Evolutionary conservation across 2,329 filamentous ascomycete species (phyloP), one percentile per base, ranked within the genome.

Genomic region (Dactylonectria estremocensis): DNA sequence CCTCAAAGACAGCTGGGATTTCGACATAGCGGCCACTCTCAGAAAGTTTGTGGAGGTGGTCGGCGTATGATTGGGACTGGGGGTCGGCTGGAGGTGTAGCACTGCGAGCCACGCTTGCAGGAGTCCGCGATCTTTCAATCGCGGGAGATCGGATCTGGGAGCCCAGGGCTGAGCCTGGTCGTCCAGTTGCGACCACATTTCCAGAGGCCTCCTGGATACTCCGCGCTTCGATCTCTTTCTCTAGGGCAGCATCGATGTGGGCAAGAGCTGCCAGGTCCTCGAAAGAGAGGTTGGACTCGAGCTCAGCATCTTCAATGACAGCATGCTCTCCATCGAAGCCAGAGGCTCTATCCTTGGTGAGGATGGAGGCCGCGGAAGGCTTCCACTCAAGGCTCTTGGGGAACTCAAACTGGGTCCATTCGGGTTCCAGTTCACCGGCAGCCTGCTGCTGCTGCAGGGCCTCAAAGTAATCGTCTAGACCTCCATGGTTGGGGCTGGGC

Each of bases 401-500:
- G 79, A 97, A 95, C 80, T 97, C 93, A 77, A 95, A 97, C 80
- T 97, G 94, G 49, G 92, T 92, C 94, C 94, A 97, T 79, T 98
- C 95, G 73, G 92, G 90, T 57, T 94, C 92, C 54, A 91, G 83
- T 43, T 89, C 88, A 20, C 87, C 84, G n/a, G 76, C 76, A 4
- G 77, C 92, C 79, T 95, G 91, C 71, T 91, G 89, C 80, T 93
- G 92, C 81, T 95, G 94, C 85, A 96, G 93, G 61, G 94, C 93
- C 80, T 96, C 94, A 77, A 95, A 97, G 83, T 97, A 98, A 75
- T 94, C 95, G 69, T 95, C 95, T 87, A 98, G 79, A 67, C 92
- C 93, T 70, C 88, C 88, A 83, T 92, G 88, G 65, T 79, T 79
- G 24, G 77, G 75, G 48, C 88, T 87, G 64, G 85, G 83, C 62